phyloP scores from a whole-genome alignment of 2,329 filamentous ascomycete species.

The Xylogone sp. region DNA sequence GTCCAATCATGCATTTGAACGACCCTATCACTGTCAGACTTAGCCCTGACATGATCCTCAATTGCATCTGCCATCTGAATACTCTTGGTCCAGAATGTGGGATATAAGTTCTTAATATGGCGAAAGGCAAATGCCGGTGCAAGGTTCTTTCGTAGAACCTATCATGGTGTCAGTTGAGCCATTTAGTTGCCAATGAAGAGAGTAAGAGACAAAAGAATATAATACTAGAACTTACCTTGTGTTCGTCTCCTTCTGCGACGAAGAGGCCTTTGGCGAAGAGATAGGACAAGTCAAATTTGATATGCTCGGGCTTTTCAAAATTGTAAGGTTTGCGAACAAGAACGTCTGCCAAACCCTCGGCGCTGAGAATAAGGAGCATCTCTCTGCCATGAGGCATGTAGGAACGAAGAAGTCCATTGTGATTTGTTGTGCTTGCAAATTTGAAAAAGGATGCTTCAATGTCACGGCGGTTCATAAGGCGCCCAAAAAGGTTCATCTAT shows the following conservation, averaged over 20 bases:
- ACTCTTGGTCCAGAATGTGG: slow-evolving; percentile 76
- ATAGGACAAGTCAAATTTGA: slow-evolving; percentile 54
- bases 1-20: slow-evolving; percentile 45
- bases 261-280: slow-evolving; percentile 70
- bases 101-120: slow-evolving; percentile 78
- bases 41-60: slow-evolving; percentile 6
- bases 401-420: too few species aligned
- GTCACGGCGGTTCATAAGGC: too few species aligned
- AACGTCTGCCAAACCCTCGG: slow-evolving; percentile 62
- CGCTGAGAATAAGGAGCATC: slow-evolving; percentile 49
- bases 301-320: slow-evolving; percentile 56
- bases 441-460: too few species aligned
- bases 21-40: slow-evolving; percentile 4
- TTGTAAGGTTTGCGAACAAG: slow-evolving; percentile 64
- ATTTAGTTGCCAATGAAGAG: too few species aligned
- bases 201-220: too few species aligned
- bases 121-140: slow-evolving; percentile 78
- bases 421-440: too few species aligned
- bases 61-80: slow-evolving; percentile 48
- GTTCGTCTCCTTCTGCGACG: slow-evolving; percentile 80
- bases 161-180: too few species aligned
- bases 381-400: slow-evolving; percentile 31
- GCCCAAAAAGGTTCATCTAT: too few species aligned
- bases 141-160: slow-evolving; percentile 65
- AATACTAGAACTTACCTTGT: slow-evolving; percentile 49